Evolutionary conservation across 2,329 filamentous ascomycete species (phyloP).

Genomic region (Venturia effusa): DNA sequence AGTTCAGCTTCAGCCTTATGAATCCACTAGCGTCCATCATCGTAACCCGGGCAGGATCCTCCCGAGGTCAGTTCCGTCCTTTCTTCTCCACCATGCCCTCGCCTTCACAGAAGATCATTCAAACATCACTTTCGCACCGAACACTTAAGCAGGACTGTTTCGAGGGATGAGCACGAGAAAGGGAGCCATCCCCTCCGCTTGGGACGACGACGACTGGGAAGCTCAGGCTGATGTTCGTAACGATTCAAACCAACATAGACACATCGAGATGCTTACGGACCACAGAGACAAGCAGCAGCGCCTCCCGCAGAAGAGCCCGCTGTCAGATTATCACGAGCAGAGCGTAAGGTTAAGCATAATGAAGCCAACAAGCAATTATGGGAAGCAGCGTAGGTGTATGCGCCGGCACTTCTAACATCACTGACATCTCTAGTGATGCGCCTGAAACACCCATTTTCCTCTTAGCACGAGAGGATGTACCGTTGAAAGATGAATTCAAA

Average conservation of each 20-base stretch:
- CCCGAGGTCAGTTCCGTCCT: neutral
- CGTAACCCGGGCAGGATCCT: neutral
- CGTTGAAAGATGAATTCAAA: conserved; percentile 63
- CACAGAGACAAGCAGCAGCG: conserved; percentile 27
- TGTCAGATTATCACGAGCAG: conserved; percentile 56
- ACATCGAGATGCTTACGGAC: conserved; percentile 24
- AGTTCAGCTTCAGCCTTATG: neutral
- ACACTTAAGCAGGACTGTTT: too few species aligned
- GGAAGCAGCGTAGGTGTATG: conserved; percentile 64
- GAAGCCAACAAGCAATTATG: conserved; percentile 79
- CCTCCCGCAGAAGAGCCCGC: conserved; percentile 26
- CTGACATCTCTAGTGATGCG: conserved; percentile 47
- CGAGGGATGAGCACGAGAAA: conserved; percentile 23
- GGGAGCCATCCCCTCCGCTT: conserved; percentile 56
- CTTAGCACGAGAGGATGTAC: conserved; percentile 51
- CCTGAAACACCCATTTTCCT: conserved; percentile 67
- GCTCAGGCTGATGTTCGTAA: conserved; percentile 55
- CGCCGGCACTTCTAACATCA: conserved; percentile 1
- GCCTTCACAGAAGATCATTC: neutral
- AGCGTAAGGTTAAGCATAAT: conserved; percentile 67
- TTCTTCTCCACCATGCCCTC: neutral
- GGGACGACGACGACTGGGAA: conserved; percentile 91
- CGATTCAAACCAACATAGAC: conserved; percentile 13
- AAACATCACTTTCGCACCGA: neutral
- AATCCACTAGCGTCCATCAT: neutral